These are phyloP conservation scores for Mychonastes homosphaera DNA, from an alignment of 139 green algal genomes.

Conservation along the genomic window DNA sequence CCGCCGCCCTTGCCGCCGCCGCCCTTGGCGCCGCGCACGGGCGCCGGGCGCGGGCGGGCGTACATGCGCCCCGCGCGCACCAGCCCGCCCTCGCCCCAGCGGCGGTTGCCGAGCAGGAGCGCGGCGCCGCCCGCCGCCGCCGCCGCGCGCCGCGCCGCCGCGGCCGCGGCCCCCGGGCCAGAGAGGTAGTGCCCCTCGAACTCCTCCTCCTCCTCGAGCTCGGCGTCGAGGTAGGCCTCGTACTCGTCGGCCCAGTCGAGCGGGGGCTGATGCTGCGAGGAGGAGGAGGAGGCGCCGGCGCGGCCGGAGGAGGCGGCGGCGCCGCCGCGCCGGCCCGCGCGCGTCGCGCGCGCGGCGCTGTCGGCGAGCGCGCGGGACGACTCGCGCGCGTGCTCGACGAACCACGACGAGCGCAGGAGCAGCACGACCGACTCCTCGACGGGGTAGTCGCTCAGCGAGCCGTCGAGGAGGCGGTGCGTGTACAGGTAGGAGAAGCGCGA, in stretches of 20 bases:
- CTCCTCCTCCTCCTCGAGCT: slow-evolving; percentile 36
- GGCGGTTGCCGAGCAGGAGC: slow-evolving; percentile 67
- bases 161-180: neutral
- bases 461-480: slow-evolving; percentile 59
- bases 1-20: too few species aligned
- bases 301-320: too few species aligned
- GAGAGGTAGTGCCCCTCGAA: slow-evolving; percentile 67
- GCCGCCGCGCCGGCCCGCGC: too few species aligned
- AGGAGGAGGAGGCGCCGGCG: too few species aligned
- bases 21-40: too few species aligned
- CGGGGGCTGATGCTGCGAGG: slow-evolving; percentile 13
- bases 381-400: slow-evolving; percentile 56
- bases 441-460: slow-evolving; percentile 58
- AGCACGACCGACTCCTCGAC: slow-evolving; percentile 64
- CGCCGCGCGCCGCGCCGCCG: too few species aligned
- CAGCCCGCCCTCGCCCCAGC: slow-evolving; percentile 58
- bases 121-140: slow-evolving; percentile 17
- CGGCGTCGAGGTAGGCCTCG: slow-evolving; percentile 58
- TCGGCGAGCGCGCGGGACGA: too few species aligned
- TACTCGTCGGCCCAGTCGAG: slow-evolving; percentile 37
- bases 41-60: slow-evolving; percentile 11
- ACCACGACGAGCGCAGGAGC: slow-evolving; percentile 70
- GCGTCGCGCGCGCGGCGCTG: too few species aligned
- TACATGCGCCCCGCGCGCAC: slow-evolving; percentile 37
- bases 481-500: slow-evolving; percentile 44